Percentiles rank a stretch among this genome's conserved stretches.
Conservation (phyloP, 768 basidiomycete genomes). For the Mycena alexandri region DNA sequence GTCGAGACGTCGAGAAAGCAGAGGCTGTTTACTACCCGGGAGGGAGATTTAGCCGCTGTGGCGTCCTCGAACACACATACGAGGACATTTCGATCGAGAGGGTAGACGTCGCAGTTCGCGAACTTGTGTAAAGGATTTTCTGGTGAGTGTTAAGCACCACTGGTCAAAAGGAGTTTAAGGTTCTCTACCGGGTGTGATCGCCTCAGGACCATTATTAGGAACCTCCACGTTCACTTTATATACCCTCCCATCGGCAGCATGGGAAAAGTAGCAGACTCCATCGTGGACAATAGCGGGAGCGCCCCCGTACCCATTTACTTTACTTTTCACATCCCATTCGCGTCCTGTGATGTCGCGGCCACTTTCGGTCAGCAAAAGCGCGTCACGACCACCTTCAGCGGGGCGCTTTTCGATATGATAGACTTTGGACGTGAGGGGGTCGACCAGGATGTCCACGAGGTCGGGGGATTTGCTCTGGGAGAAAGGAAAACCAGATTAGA, state of each 20-base stretch:
- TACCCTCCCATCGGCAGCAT: slow-evolving; percentile 61
- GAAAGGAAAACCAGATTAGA: slow-evolving; percentile 2
- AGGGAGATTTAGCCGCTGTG: slow-evolving; percentile 60
- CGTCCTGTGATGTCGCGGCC: slow-evolving; percentile 65
- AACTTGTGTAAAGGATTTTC: slow-evolving; percentile 69
- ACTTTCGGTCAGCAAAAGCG: slow-evolving; percentile 65
- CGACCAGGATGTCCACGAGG: slow-evolving; percentile 64
- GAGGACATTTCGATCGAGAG: slow-evolving; percentile 63
- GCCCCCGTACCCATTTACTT: slow-evolving; percentile 80
- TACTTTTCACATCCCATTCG: slow-evolving; percentile 68
- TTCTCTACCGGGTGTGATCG: slow-evolving; percentile 73
- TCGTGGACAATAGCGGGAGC: slow-evolving; percentile 63
- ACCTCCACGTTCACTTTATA: slow-evolving; percentile 51
- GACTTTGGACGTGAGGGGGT: slow-evolving; percentile 57
- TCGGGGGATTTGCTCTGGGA: slow-evolving; percentile 48
- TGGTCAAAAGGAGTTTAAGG: slow-evolving; percentile 28
- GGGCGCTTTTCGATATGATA: slow-evolving; percentile 75
- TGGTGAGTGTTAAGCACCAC: slow-evolving; percentile 31
- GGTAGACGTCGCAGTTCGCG: slow-evolving; percentile 73
- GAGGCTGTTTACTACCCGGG: slow-evolving; percentile 68
- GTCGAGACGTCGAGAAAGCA: slow-evolving; percentile 64
- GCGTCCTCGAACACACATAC: slow-evolving; percentile 81
- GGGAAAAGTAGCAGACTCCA: slow-evolving; percentile 66
- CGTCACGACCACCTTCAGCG: slow-evolving; percentile 61
- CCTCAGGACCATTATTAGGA: slow-evolving; percentile 47